These are phyloP conservation scores for Cladophialophora carrionii DNA, from an alignment of 2,329 filamentous ascomycete species.

Conservation along the genomic window DNA sequence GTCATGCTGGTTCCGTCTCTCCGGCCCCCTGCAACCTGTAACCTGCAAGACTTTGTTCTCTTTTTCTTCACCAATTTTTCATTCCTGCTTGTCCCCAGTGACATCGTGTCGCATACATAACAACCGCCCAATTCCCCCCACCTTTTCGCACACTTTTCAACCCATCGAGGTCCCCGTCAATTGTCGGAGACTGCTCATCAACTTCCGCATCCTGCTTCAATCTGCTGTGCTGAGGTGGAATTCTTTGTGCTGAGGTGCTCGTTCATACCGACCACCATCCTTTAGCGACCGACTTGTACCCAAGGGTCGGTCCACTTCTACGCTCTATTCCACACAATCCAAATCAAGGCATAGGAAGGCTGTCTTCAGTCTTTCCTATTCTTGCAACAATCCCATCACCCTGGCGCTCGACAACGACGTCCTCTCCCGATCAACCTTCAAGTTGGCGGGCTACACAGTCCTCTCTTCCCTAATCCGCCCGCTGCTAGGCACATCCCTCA, in stretches of 20 bases:
- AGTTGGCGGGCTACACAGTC: conserved; percentile 85
- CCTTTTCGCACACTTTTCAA: not conserved
- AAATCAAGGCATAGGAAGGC: conserved; percentile 33
- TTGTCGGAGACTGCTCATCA: conserved; percentile 2
- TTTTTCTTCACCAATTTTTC: conserved; percentile 9
- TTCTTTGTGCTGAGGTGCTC: not conserved
- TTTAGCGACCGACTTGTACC: not conserved
- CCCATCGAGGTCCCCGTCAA: not conserved
- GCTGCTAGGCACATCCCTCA: conserved; percentile 87
- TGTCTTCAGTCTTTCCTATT: conserved; percentile 38
- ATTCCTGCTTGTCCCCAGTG: conserved; percentile 3
- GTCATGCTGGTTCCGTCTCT: not conserved
- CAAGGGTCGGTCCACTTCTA: not conserved
- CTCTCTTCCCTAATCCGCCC: conserved; percentile 77
- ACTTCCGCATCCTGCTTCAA: conserved; percentile 9
- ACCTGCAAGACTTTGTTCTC: not conserved
- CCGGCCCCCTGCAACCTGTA: not conserved
- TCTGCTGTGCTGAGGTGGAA: not conserved
- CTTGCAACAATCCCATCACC: conserved; percentile 39
- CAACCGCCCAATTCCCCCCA: conserved; percentile 7
- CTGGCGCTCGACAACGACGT: conserved; percentile 50
- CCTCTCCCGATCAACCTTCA: conserved; percentile 64
- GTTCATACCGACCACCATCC: not conserved
- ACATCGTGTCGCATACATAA: conserved; percentile 19
- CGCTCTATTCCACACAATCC: not conserved